Conservation (phyloP, 78 protist genomes). For the Isochrysis galbana region DNA sequence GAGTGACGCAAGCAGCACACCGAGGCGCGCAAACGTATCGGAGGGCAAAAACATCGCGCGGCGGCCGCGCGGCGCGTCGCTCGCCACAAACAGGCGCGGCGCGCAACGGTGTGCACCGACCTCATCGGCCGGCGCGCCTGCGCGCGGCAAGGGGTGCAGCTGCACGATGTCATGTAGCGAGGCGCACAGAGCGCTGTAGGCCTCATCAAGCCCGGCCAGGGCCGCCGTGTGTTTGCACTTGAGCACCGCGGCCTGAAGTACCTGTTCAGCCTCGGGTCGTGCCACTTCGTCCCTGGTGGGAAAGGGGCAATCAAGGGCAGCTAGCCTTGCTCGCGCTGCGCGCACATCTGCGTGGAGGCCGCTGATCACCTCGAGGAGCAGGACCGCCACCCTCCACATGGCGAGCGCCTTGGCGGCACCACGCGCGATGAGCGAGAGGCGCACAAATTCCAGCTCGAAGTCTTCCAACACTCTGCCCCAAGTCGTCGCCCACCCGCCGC, state of each 20-base stretch:
- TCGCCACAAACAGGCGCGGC: background rate
- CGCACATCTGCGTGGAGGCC: background rate
- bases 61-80: background rate
- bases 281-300: background rate
- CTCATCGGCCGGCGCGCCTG: background rate
- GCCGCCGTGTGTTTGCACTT: background rate
- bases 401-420: background rate
- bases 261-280: background rate
- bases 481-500: too few relatives aligned
- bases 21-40: background rate
- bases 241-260: background rate
- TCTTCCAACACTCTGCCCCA: too few relatives aligned
- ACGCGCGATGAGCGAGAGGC: background rate
- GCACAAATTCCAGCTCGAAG: background rate
- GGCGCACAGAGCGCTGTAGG: background rate
- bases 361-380: background rate
- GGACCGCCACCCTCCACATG: background rate
- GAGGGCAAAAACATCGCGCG: background rate
- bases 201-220: background rate
- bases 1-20: background rate
- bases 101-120: too few relatives aligned
- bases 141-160: background rate
- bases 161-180: background rate
- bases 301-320: background rate
- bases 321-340: background rate